Conservation (phyloP, 2,329 filamentous ascomycete genomes). For the Fusarium zealandicum region DNA sequence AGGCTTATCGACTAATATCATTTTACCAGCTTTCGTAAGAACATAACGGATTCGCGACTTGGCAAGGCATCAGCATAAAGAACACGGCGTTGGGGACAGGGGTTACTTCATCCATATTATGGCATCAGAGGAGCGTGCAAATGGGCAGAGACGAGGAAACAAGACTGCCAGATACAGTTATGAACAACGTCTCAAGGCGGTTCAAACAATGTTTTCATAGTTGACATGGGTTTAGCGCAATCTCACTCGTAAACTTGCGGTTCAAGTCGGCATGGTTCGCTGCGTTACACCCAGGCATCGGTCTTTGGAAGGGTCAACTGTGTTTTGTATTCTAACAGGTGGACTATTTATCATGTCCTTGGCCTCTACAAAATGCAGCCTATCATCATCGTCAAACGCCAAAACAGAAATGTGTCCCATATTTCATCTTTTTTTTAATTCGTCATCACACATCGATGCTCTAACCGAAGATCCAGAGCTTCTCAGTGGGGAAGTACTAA, state of each 20-base stretch:
- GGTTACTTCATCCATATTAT: constrained; percentile 25
- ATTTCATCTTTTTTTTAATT: constrained; percentile 27
- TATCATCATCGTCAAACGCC: constrained; percentile 37
- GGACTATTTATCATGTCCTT: constrained; percentile 27
- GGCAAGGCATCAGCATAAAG: constrained; percentile 21
- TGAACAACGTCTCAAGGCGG: constrained; percentile 3
- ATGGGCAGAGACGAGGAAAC: constrained; percentile 10
- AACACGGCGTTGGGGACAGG: constrained; percentile 37
- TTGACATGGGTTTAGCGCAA: background rate
- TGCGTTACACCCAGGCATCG: too few species aligned
- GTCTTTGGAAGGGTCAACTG: constrained; percentile 23
- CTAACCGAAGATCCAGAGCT: constrained; percentile 66
- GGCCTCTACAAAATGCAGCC: constrained; percentile 37
- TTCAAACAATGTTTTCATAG: background rate
- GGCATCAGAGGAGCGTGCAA: constrained; percentile 15
- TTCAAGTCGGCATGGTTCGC: background rate
- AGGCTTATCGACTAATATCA: background rate
- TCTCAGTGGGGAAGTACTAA: constrained; percentile 63
- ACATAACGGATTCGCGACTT: constrained; percentile 28
- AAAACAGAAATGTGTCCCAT: constrained; percentile 32
- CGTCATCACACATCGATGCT: constrained; percentile 29
- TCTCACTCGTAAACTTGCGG: background rate
- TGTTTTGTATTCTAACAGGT: constrained; percentile 40
- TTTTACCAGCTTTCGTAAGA: constrained; percentile 44
- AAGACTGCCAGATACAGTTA: constrained; percentile 9